These are phyloP conservation scores for Rhypophila decipiens DNA, from an alignment of 495 filamentous ascomycete genomes.

Conservation along the genomic window DNA sequence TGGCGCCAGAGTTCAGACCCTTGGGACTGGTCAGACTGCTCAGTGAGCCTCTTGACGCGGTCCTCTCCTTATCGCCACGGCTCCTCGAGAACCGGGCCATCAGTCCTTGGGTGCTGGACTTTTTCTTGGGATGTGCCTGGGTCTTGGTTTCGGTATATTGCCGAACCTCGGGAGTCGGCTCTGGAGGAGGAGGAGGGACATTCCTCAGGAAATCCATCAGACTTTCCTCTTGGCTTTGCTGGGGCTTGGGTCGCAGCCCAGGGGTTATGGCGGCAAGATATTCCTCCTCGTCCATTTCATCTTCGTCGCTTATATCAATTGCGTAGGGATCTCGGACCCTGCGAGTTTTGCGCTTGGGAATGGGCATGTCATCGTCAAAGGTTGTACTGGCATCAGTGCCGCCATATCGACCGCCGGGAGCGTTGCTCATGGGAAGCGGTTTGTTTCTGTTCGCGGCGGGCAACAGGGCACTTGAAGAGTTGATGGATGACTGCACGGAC, in stretches of 20 bases:
- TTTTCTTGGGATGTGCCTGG: conserved; percentile 53
- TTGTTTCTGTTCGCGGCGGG: conserved; percentile 19
- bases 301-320: conserved; percentile 79
- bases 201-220: conserved; percentile 84
- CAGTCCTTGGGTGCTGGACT: conserved; percentile 52
- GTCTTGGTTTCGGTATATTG: conserved; percentile 18
- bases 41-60: conserved; percentile 1
- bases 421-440: conserved; percentile 10
- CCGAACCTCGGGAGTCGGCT: conserved; percentile 34
- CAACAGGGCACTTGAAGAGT: conserved; percentile 45
- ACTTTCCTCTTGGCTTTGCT: conserved; percentile 57
- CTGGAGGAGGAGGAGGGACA: conserved; percentile 63
- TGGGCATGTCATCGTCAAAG: conserved; percentile 39
- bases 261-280: conserved; percentile 17
- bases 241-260: conserved; percentile 17
- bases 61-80: conserved; percentile 14
- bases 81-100: conserved; percentile 58
- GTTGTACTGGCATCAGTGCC: conserved; percentile 13
- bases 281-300: conserved; percentile 52
- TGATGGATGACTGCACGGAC: conserved; percentile 41
- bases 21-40: conserved; percentile 1
- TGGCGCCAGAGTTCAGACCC: conserved; percentile 18
- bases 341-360: conserved; percentile 62
- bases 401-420: no score
- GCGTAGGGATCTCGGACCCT: conserved; percentile 86